Percentiles rank a stretch among this genome's conserved stretches.
phyloP scores from a whole-genome alignment of 208 protist genomes.

The Angomonas ambiguus region DNA sequence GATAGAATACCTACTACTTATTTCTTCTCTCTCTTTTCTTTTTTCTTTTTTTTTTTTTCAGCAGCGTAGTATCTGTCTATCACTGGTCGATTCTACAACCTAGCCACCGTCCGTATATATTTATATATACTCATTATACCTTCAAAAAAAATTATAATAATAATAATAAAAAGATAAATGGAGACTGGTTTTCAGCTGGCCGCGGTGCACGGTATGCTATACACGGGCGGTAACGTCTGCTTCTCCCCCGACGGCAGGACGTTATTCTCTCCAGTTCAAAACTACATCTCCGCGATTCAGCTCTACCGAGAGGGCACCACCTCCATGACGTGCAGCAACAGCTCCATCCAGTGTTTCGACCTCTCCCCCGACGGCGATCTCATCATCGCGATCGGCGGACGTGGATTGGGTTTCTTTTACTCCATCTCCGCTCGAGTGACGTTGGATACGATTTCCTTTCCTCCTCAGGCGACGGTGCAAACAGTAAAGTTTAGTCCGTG shows the following conservation, averaged over 20 bases:
- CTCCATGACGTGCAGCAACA: slow-evolving; percentile 84
- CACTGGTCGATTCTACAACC: too few species aligned
- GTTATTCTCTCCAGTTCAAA: slow-evolving; percentile 87
- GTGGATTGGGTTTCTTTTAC: slow-evolving; percentile 88
- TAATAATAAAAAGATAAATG: slow-evolving; percentile 11
- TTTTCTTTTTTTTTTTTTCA: too few species aligned
- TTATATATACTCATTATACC: too few species aligned
- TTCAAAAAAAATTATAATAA: not conserved
- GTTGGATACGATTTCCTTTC: slow-evolving; percentile 86
- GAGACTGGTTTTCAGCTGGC: slow-evolving; percentile 86
- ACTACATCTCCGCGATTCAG: slow-evolving; percentile 77
- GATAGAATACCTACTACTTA: not conserved
- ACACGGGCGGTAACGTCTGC: slow-evolving; percentile 87
- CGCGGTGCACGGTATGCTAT: slow-evolving; percentile 90
- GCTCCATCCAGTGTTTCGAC: slow-evolving; percentile 87
- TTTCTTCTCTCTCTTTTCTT: not conserved
- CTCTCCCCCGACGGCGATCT: slow-evolving; percentile 83
- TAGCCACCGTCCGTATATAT: too few species aligned
- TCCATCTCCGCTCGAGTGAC: slow-evolving; percentile 77
- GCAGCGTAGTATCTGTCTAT: too few species aligned
- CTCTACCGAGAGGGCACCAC: slow-evolving; percentile 72
- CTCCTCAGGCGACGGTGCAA: slow-evolving; percentile 56
- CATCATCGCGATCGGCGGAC: slow-evolving; percentile 62
- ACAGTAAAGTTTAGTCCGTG: slow-evolving; percentile 85
- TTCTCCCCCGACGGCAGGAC: slow-evolving; percentile 78